These are phyloP conservation scores for Aspergillus persii DNA, from an alignment of 2,329 filamentous ascomycete species.

Conservation along the genomic window DNA sequence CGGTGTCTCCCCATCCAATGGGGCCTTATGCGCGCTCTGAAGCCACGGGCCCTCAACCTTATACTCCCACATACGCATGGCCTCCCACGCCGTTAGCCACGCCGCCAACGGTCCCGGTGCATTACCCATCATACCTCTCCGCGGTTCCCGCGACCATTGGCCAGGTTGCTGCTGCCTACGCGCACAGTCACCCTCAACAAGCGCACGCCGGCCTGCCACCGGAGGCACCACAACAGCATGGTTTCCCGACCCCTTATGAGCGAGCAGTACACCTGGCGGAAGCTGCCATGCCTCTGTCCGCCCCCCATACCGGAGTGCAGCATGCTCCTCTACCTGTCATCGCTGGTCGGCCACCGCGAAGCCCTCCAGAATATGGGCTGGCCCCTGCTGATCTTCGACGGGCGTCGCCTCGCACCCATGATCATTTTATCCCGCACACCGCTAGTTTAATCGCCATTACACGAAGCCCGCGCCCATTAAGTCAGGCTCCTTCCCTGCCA, in stretches of 20 bases:
- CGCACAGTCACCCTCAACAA: constrained; percentile 24
- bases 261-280: constrained; percentile 34
- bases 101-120: constrained; percentile 39
- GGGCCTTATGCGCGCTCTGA: constrained; percentile 53
- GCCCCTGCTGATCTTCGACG: constrained; percentile 33
- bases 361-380: constrained; percentile 28
- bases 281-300: constrained; percentile 24
- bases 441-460: constrained; percentile 17
- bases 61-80: constrained; percentile 43
- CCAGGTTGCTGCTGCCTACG: constrained; percentile 28
- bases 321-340: constrained; percentile 20
- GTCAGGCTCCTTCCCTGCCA: constrained; percentile 23
- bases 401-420: constrained; percentile 33
- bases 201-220: constrained; percentile 16
- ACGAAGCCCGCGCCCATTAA: constrained; percentile 29
- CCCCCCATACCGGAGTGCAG: constrained; percentile 20
- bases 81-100: constrained; percentile 45
- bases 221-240: constrained; percentile 25
- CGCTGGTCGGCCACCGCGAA: constrained; percentile 30
- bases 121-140: constrained; percentile 39
- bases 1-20: constrained; percentile 52
- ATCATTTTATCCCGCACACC: constrained; percentile 20
- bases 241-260: constrained; percentile 32
- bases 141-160: constrained; percentile 31
- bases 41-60: constrained; percentile 39